phyloP scores from a whole-genome alignment of 148 eudicot species.

The Rhododendron molle region DNA sequence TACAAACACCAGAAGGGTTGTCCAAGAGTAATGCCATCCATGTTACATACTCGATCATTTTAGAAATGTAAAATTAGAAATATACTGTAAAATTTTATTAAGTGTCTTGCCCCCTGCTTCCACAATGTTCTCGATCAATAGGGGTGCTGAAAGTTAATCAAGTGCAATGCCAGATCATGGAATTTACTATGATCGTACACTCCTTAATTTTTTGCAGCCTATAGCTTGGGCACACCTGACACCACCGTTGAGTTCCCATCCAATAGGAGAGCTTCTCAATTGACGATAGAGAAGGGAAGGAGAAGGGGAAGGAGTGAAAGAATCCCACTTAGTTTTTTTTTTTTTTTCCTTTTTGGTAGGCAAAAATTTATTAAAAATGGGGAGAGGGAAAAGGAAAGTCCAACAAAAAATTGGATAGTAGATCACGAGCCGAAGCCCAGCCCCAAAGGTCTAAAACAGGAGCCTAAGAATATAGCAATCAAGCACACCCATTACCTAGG shows the following conservation, averaged over 20 bases:
- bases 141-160: not conserved
- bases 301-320: not conserved
- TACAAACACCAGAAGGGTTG: not conserved
- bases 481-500: too few relatives aligned
- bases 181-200: not conserved
- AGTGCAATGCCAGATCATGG: not conserved
- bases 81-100: not conserved
- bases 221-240: not conserved
- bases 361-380: too few relatives aligned
- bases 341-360: too few relatives aligned
- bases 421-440: too few relatives aligned
- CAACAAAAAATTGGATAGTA: too few relatives aligned
- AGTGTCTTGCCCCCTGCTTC: not conserved
- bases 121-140: not conserved
- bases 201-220: not conserved
- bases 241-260: not conserved
- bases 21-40: not conserved
- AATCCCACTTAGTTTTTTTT: not conserved
- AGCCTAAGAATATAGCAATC: too few relatives aligned
- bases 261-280: not conserved
- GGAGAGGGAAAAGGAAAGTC: too few relatives aligned
- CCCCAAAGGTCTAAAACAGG: too few relatives aligned
- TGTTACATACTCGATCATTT: not conserved
- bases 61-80: not conserved
- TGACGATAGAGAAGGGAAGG: not conserved